These are phyloP conservation scores for Pythium periplocum DNA, from an alignment of 352 stramenopile species.

Conservation along the genomic window DNA sequence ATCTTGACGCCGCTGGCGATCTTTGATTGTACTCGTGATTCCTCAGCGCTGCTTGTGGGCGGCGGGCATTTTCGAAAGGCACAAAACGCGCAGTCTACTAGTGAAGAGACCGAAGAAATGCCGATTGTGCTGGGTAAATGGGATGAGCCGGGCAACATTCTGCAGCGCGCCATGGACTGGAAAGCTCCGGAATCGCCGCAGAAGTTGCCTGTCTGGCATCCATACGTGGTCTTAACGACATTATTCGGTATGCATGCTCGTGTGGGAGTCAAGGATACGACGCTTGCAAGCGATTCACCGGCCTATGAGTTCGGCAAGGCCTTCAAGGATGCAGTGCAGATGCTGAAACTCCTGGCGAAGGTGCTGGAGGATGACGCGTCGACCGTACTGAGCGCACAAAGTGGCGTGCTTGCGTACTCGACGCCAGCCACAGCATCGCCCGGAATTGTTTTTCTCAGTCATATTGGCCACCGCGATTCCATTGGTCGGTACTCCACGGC, in stretches of 20 bases:
- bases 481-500: constrained; percentile 71
- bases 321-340: constrained; percentile 78
- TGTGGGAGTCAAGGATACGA: constrained; percentile 72
- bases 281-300: constrained; percentile 53
- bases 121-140: constrained; percentile 74
- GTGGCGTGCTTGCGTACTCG: constrained; percentile 53
- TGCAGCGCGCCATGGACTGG: constrained; percentile 76
- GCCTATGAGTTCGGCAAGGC: constrained; percentile 63
- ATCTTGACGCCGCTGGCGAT: constrained; percentile 45
- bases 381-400: constrained; percentile 48
- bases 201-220: constrained; percentile 81
- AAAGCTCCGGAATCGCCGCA: constrained; percentile 61
- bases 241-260: constrained; percentile 82
- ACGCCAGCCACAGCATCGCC: constrained; percentile 9
- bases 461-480: constrained; percentile 27
- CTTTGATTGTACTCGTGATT: constrained; percentile 81
- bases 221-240: constrained; percentile 78
- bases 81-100: constrained; percentile 1
- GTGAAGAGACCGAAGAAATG: constrained; percentile 43
- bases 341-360: constrained; percentile 75
- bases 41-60: constrained; percentile 71
- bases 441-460: constrained; percentile 13
- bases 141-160: constrained; percentile 65
- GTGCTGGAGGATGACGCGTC: constrained; percentile 65
- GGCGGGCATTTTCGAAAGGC: constrained; percentile 32